Evolutionary conservation across 2,329 filamentous ascomycete species (phyloP), one percentile per base, ranked within the genome.

Genomic region (Cordyceps fumosorosea): DNA sequence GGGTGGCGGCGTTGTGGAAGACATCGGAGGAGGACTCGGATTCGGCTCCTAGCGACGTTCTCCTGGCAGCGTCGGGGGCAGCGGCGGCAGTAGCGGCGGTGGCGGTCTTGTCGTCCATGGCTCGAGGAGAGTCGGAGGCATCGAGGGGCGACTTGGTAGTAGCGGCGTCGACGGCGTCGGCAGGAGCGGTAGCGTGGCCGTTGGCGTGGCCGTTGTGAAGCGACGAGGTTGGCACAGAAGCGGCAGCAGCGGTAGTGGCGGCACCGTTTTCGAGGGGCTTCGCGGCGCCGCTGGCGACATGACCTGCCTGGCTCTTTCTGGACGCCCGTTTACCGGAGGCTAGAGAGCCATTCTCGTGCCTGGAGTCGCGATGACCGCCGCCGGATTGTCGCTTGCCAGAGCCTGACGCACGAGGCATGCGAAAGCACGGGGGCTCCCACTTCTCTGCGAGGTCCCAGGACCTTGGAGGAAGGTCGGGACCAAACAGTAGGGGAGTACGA

Each of bases 281-380:
- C 62, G 71, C 71, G 11, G 22, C 69, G 65, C 76, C 70, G 77
- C 69, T 18, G 12, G 65, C 18, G 26, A 37, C 5, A 37, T 37
- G 22, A n/a, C 76, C 76, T 66, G 71, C 73, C 69, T 78, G 77
- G 71, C 76, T 80, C 75, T 81, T 84, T 66, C 70, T 76, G 67
- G 71, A 67, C 62, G 69, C 66, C 69, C 76, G 76, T 68, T 75
- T 77, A 56, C 71, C 73, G 64, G 75, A 73, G 71, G 87, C 87
- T 82, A 92, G 89, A 75, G 91, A 82, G 72, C 91, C 91, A 88
- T 90, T 92, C 78, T 96, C 92, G 78, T 96, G 89, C 76, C 89
- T 86, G 71, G 81, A 85, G 77, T 88, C 88, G 79, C 86, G 86
- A 75, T 87, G 83, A 78, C 81, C 88, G 67, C 80, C 80, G 77